These are phyloP conservation scores for Aphanomyces stellatus DNA, from an alignment of 352 stramenopile genomes.

Conservation along the genomic window DNA sequence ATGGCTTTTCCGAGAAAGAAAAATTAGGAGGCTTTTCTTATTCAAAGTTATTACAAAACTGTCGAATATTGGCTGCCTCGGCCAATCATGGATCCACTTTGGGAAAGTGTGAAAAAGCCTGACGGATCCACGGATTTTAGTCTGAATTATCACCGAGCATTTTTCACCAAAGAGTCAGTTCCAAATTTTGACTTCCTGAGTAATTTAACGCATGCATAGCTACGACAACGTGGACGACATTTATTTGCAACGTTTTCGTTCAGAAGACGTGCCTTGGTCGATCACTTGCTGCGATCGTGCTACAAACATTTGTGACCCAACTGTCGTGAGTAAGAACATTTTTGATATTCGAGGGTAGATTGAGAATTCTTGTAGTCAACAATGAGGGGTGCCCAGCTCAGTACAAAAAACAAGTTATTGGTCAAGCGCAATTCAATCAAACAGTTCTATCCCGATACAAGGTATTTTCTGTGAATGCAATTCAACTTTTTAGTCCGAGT, in stretches of 20 bases:
- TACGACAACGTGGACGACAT: conserved; percentile 98
- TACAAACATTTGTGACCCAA: conserved; percentile 31
- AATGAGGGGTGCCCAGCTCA: conserved; percentile 10
- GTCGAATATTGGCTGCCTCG: conserved; percentile 92
- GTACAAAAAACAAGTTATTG: conserved; percentile 26
- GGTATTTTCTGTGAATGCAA: neutral
- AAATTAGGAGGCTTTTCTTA: conserved; percentile 61
- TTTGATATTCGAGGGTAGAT: neutral
- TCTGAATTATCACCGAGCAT: conserved; percentile 94
- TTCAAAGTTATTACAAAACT: conserved; percentile 93
- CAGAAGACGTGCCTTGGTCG: conserved; percentile 90
- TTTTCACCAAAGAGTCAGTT: conserved; percentile 65
- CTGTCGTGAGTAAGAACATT: neutral
- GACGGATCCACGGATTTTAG: conserved; percentile 80
- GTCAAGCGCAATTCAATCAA: conserved; percentile 45
- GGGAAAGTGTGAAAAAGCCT: conserved; percentile 90
- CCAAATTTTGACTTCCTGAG: neutral
- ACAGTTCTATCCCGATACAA: conserved; percentile 86
- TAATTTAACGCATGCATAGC: conserved; percentile 3
- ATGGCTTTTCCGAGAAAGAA: too few species aligned
- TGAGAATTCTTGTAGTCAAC: neutral
- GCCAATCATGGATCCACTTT: conserved; percentile 95
- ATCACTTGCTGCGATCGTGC: conserved; percentile 74
- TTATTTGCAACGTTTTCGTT: conserved; percentile 92
- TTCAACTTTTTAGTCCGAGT: neutral